Evolutionary conservation across 805 yeast genomes (phyloP), one percentile per base, ranked within the genome.

Genomic region (Barnettozyma sucrosica): DNA sequence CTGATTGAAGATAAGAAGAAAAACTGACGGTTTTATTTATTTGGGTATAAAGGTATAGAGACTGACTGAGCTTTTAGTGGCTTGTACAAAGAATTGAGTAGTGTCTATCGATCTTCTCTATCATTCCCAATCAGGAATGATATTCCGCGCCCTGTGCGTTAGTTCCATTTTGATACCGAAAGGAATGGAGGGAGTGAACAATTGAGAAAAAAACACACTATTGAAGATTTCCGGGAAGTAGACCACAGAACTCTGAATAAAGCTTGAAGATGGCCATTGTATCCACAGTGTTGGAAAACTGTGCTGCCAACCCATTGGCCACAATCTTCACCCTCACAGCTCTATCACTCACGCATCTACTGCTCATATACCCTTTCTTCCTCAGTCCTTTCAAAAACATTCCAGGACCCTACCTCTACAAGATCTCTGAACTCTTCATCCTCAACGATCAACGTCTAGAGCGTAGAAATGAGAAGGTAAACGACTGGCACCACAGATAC

Each of bases 341-440:
- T 5, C 18, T 43, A 11, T 7, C 44, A 1, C 1, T 54, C 20
- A 4, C 56, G 3, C 75, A 72, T 56, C 46, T 61, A 26, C 57
- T 71, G 36, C 36, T 74, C 4, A 40, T 79, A 2, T 69, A 71
- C 47, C 84, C 84, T 3, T 63, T 79, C 25, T 64, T 57, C 37
- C 46, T 76, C 4, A 76, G 76, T 26, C 81, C 84, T 7, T 57
- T 81, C 7, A 59, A 74, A 26, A 48, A 62, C 16, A 56, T 82
- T 4, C 88, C 87, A 0, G 88, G 87, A 0, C 88, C 88, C 0
- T 66, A 65, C 43, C 51, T 74, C 11, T 72, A 79, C 55, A 68
- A 81, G 23, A 51, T 80, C 14, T 62, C 81, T 2, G 58, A 60
- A 20, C 64, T 68, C 26, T 67, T 68, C 61, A 68, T 70, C 18